Percentiles rank a stretch among this genome's conserved stretches.
Evolutionary conservation across 768 basidiomycete genomes (phyloP).

Genomic region (Leucocoprinus leucothites): DNA sequence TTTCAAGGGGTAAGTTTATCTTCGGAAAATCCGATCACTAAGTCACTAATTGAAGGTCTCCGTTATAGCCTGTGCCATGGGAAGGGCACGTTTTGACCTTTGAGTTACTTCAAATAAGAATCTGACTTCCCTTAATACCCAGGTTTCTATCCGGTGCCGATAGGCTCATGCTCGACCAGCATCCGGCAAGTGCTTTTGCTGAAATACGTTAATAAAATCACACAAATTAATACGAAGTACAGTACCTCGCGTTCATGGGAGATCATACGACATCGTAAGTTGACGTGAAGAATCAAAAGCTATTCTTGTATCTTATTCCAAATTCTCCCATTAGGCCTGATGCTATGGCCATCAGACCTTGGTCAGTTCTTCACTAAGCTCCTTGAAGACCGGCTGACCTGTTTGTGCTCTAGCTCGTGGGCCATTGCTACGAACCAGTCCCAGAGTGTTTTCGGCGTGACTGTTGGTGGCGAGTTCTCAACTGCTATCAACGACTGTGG

Average conservation of each 20-base stretch:
- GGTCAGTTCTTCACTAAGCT: constrained; percentile 28
- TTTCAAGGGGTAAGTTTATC: constrained; percentile 49
- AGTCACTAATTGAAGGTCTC: constrained; percentile 4
- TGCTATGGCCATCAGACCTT: constrained; percentile 39
- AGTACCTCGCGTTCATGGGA: constrained; percentile 45
- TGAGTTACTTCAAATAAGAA: not conserved
- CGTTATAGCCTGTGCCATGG: constrained; percentile 37
- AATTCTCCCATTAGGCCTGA: constrained; percentile 28
- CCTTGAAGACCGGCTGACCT: constrained; percentile 18
- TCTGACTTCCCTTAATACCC: not conserved
- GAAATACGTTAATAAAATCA: not conserved
- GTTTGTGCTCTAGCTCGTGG: constrained; percentile 37
- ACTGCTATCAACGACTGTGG: constrained; percentile 79
- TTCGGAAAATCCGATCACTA: constrained; percentile 12
- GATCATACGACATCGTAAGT: constrained; percentile 38
- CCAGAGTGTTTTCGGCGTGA: constrained; percentile 72
- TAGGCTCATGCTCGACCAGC: constrained; percentile 72
- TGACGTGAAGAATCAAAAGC: constrained; percentile 10
- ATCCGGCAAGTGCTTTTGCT: constrained; percentile 50
- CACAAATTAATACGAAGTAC: constrained; percentile 15
- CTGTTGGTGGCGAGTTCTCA: constrained; percentile 80
- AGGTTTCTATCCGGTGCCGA: constrained; percentile 78
- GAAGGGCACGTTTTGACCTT: constrained; percentile 30
- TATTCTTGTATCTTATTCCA: constrained; percentile 11
- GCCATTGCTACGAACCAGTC: constrained; percentile 55